These are phyloP conservation scores for Suillus weaverae DNA, from an alignment of 768 basidiomycete genomes.

Conservation along the genomic window DNA sequence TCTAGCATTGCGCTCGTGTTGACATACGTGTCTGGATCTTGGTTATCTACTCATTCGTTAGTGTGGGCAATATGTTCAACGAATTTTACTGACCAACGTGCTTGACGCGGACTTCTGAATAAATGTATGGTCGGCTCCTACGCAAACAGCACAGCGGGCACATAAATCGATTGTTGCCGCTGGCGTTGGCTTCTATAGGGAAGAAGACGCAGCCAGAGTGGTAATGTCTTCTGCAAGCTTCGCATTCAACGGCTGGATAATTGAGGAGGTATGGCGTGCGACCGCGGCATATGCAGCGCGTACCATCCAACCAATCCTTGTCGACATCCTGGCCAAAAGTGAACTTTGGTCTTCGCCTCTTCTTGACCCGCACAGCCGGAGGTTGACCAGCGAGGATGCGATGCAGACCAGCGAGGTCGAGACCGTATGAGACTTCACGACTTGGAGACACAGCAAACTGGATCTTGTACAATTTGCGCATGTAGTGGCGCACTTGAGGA, in stretches of 20 bases:
- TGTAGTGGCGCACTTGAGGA: constrained; percentile 83
- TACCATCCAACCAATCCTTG: constrained; percentile 69
- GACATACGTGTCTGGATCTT: constrained; percentile 61
- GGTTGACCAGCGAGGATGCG: constrained; percentile 76
- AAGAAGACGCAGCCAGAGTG: constrained; percentile 79
- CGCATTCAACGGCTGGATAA: constrained; percentile 67
- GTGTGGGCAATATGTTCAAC: constrained; percentile 10
- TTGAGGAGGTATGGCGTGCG: constrained; percentile 58
- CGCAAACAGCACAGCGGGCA: constrained; percentile 81
- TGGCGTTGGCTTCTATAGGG: constrained; percentile 44
- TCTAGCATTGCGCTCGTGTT: constrained; percentile 75
- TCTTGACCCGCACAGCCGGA: constrained; percentile 44
- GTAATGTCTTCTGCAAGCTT: constrained; percentile 62
- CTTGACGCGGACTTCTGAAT: constrained; percentile 75
- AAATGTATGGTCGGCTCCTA: constrained; percentile 68
- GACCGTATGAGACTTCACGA: constrained; percentile 77
- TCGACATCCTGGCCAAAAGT: constrained; percentile 78
- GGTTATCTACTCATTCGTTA: constrained; percentile 37
- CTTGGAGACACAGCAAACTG: constrained; percentile 86
- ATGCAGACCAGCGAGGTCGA: constrained; percentile 81
- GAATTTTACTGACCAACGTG: constrained; percentile 49
- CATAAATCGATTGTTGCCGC: constrained; percentile 45
- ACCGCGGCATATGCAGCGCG: constrained; percentile 80
- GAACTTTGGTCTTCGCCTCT: constrained; percentile 63
- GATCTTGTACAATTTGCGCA: constrained; percentile 88